Conservation (phyloP, 192 early-diverging fungal species). For the Haplosporangium gracile region DNA sequence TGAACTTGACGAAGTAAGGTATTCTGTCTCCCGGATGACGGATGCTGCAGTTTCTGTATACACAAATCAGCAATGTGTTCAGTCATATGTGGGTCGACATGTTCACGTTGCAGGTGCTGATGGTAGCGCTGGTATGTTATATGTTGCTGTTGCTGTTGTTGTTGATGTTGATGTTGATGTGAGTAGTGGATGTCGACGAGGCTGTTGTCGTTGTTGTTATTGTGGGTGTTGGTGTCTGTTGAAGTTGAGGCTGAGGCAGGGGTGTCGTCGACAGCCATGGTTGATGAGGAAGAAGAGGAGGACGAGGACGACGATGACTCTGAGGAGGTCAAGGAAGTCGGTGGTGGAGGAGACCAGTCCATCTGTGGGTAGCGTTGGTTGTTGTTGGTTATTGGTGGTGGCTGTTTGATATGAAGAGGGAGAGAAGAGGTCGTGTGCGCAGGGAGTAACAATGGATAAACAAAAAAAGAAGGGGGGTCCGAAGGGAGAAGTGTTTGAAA, state of each 20-base stretch:
- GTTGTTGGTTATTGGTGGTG: neutral
- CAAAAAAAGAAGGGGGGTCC: neutral
- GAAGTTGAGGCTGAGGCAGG: neutral
- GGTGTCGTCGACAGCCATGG: neutral
- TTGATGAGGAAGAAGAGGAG: neutral
- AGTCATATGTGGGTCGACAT: slow-evolving; percentile 21
- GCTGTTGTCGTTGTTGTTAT: neutral
- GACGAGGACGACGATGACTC: neutral
- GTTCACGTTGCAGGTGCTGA: slow-evolving; percentile 11
- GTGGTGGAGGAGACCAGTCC: slow-evolving; percentile 6
- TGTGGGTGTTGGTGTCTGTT: neutral
- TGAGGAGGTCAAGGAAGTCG: neutral
- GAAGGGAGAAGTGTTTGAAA: neutral
- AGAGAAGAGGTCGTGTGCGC: neutral
- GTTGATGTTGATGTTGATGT: neutral
- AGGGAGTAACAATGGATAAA: neutral
- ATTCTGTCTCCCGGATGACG: slow-evolving; percentile 27
- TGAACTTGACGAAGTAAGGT: slow-evolving; percentile 32
- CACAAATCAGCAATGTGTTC: slow-evolving; percentile 36
- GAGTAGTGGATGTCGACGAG: neutral
- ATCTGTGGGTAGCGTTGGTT: neutral
- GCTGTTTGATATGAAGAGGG: neutral
- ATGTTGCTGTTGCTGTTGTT: neutral
- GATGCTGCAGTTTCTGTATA: slow-evolving; percentile 34
- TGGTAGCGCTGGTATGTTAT: neutral